phyloP scores from a whole-genome alignment of 345 rosid genomes.

The Zanthoxylum bungeanum region DNA sequence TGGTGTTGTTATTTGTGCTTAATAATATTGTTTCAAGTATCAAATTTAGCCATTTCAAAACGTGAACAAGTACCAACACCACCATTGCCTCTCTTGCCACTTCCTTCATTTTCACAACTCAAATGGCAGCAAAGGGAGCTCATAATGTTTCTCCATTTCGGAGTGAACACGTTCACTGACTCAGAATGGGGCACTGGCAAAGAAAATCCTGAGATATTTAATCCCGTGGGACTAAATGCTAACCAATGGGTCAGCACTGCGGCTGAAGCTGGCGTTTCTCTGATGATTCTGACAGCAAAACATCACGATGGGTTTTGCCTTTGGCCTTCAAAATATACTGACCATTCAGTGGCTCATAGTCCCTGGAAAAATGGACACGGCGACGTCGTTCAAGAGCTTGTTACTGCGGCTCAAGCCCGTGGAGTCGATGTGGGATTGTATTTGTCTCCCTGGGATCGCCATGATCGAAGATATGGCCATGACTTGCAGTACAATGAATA shows the following conservation, averaged over 20 bases:
- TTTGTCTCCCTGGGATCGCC: slow-evolving; percentile 76
- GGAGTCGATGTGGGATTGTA: slow-evolving; percentile 62
- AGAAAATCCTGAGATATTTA: slow-evolving; percentile 52
- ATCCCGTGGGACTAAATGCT: slow-evolving; percentile 45
- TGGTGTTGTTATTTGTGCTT: background rate
- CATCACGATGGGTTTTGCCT: slow-evolving; percentile 84
- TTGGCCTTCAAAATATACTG: slow-evolving; percentile 70
- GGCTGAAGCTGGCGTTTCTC: slow-evolving; percentile 48
- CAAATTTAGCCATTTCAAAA: slow-evolving; percentile 5
- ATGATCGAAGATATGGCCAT: slow-evolving; percentile 58
- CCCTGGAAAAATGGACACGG: slow-evolving; percentile 60
- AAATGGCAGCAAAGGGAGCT: slow-evolving; percentile 77
- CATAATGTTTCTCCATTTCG: slow-evolving; percentile 79
- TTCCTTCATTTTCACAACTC: slow-evolving; percentile 59
- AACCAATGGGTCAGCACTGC: slow-evolving; percentile 57
- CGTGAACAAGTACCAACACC: slow-evolving; percentile 43
- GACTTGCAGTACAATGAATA: slow-evolving; percentile 61
- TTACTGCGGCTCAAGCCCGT: slow-evolving; percentile 33
- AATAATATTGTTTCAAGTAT: slow-evolving; percentile 13
- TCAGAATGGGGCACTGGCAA: slow-evolving; percentile 76
- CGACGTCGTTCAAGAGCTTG: slow-evolving; percentile 60
- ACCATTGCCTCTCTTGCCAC: slow-evolving; percentile 60
- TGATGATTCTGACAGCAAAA: slow-evolving; percentile 67
- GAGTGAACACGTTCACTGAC: slow-evolving; percentile 76
- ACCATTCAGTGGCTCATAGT: slow-evolving; percentile 55